These are phyloP conservation scores for Yamagishiella unicocca DNA, from an alignment of 139 green algal genomes.

Conservation along the genomic window DNA sequence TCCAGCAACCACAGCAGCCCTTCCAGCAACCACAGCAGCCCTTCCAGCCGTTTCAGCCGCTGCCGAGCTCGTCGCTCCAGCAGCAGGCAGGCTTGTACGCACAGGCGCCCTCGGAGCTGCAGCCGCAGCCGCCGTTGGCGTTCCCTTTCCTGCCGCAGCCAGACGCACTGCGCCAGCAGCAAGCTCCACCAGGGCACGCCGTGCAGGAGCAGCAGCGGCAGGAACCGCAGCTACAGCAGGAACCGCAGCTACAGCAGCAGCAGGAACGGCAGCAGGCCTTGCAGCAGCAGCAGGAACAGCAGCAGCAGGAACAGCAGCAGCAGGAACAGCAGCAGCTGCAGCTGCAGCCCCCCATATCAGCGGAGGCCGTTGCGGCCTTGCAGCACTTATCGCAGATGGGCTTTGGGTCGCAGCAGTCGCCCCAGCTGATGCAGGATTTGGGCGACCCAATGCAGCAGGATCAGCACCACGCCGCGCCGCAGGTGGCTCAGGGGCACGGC, in stretches of 20 bases:
- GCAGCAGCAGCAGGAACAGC: not conserved
- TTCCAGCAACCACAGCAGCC: not conserved
- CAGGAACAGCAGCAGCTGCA: not conserved
- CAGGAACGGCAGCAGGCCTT: not conserved
- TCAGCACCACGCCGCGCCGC: too few species aligned
- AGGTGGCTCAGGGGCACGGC: too few species aligned
- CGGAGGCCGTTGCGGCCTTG: not conserved
- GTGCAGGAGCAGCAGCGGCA: not conserved
- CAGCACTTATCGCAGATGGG: not conserved
- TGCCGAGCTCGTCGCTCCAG: not conserved
- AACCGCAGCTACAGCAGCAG: not conserved
- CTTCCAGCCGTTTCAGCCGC: not conserved
- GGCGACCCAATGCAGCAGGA: too few species aligned
- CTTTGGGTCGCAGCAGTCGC: not conserved
- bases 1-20: not conserved
- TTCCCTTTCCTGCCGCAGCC: too few species aligned
- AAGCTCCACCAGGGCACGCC: too few species aligned
- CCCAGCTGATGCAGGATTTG: not conserved
- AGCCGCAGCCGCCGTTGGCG: too few species aligned
- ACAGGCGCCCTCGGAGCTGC: too few species aligned
- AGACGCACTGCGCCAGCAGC: too few species aligned
- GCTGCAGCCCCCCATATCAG: not conserved
- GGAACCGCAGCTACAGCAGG: not conserved
- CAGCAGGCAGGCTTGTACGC: too few species aligned
- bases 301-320: slow-evolving; percentile 19